A percentile compares a stretch with the other conserved stretches of the same genome.
Conservation (phyloP, 352 stramenopile genomes). For the Phytophthora meadii region DNA sequence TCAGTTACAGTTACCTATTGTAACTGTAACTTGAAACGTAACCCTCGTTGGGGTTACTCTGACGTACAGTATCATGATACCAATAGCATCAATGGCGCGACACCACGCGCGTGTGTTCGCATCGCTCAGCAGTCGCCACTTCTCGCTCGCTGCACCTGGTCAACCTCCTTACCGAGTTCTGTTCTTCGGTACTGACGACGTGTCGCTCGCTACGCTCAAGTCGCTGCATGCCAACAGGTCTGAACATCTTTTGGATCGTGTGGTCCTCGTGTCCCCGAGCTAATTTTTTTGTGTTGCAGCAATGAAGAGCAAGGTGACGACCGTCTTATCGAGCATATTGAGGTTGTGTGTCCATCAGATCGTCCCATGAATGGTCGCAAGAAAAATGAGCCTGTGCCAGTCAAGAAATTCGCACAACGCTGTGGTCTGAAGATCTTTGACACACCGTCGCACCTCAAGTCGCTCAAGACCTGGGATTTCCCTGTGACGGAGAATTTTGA, state of each 20-base stretch:
- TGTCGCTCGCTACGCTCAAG: slow-evolving; percentile 81
- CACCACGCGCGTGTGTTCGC: slow-evolving; percentile 1
- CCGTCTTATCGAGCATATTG: slow-evolving; percentile 58
- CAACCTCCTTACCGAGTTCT: slow-evolving; percentile 63
- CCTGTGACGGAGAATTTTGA: slow-evolving; percentile 62
- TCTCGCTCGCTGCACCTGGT: slow-evolving; percentile 39
- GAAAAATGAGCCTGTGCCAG: slow-evolving; percentile 69
- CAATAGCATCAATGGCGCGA: slow-evolving; percentile 11
- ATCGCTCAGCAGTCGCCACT: slow-evolving; percentile 27
- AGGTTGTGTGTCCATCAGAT: slow-evolving; percentile 85
- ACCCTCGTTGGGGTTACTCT: slow-evolving; percentile 9
- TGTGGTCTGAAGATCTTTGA: slow-evolving; percentile 67
- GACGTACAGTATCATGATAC: slow-evolving; percentile 5
- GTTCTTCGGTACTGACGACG: slow-evolving; percentile 89
- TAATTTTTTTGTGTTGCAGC: slow-evolving; percentile 7
- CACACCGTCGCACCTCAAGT: slow-evolving; percentile 77
- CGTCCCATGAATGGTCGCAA: slow-evolving; percentile 74
- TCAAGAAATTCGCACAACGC: slow-evolving; percentile 76
- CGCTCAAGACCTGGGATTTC: slow-evolving; percentile 78
- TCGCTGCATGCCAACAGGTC: slow-evolving; percentile 74
- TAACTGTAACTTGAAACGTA: slow-evolving; percentile 3
- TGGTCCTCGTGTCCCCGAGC: slow-evolving; percentile 4
- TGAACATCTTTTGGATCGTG: slow-evolving; percentile 2
- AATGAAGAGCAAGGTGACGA: slow-evolving; percentile 36
- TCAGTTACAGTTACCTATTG: background rate